A percentile compares a stretch with the other conserved stretches of the same genome.
Conservation (phyloP, 2,329 filamentous ascomycete genomes). For the Dactylellina leptospora region DNA sequence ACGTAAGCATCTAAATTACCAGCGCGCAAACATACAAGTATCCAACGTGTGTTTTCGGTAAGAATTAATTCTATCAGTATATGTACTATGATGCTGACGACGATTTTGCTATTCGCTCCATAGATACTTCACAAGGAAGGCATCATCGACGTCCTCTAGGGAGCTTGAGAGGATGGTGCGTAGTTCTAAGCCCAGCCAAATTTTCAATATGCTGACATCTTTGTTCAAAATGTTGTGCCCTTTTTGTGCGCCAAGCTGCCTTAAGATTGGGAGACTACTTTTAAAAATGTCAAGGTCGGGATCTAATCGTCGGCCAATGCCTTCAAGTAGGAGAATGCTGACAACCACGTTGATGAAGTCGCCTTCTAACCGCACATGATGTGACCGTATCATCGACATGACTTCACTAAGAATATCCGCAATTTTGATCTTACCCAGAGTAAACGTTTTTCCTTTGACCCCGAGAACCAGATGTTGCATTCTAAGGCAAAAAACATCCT, state of each 20-base stretch:
- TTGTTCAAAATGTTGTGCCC: slow-evolving; percentile 71
- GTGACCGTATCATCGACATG: slow-evolving; percentile 84
- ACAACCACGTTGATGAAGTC: slow-evolving; percentile 99
- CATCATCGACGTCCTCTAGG: slow-evolving; percentile 55
- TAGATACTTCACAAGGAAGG: slow-evolving; percentile 30
- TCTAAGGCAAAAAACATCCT: slow-evolving; percentile 89
- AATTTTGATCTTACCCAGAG: slow-evolving; percentile 92
- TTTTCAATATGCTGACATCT: slow-evolving; percentile 55
- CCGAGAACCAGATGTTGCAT: slow-evolving; percentile 96
- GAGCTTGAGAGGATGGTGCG: slow-evolving; percentile 55
- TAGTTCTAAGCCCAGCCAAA: slow-evolving; percentile 57
- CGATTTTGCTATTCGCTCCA: slow-evolving; percentile 33
- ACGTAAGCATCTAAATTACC: no score
- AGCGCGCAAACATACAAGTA: no score
- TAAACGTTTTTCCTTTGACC: slow-evolving; percentile 89
- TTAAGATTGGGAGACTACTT: slow-evolving; percentile 85
- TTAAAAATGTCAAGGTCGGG: slow-evolving; percentile 87
- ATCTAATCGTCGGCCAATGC: slow-evolving; percentile 87
- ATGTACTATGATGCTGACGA: no score
- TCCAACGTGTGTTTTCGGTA: no score
- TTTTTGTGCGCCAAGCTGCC: slow-evolving; percentile 82
- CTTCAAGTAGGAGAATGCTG: slow-evolving; percentile 90
- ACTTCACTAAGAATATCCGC: slow-evolving; percentile 93
- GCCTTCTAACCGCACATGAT: slow-evolving; percentile 93
- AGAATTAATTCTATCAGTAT: no score